Conservation (phyloP, 1,284 basidiomycete genomes). For the Flammula alnicola region DNA sequence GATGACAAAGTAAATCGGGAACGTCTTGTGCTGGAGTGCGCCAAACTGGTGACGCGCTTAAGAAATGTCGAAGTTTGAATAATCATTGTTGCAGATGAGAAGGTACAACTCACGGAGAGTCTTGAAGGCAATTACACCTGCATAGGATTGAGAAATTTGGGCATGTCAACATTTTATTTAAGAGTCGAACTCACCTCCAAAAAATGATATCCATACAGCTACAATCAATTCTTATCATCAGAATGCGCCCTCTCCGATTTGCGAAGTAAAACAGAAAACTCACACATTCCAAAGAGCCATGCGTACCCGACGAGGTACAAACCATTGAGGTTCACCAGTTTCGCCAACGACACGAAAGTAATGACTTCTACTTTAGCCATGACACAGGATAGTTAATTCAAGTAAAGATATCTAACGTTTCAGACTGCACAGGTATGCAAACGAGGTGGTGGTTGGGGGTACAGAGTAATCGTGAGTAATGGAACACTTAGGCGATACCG, state of each 20-base stretch:
- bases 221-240: slow-evolving; percentile 1
- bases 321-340: slow-evolving; percentile 49
- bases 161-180: neutral
- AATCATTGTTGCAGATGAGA: neutral
- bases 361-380: slow-evolving; percentile 44
- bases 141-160: slow-evolving; percentile 5
- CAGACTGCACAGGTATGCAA: too few relatives aligned
- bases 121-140: slow-evolving; percentile 64
- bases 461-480: slow-evolving; percentile 2
- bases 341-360: slow-evolving; percentile 43
- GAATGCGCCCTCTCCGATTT: neutral
- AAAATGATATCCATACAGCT: slow-evolving; percentile 73
- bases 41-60: slow-evolving; percentile 75
- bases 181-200: slow-evolving; percentile 52
- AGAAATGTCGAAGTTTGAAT: neutral
- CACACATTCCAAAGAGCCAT: slow-evolving; percentile 74
- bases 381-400: too few relatives aligned
- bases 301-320: slow-evolving; percentile 60
- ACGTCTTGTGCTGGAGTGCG: slow-evolving; percentile 73
- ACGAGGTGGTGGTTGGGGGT: neutral
- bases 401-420: too few relatives aligned
- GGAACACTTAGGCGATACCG: neutral
- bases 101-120: slow-evolving; percentile 52
- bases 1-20: slow-evolving; percentile 76
- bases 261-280: slow-evolving; percentile 32